A percentile compares a stretch with the other conserved stretches of the same genome.
Conservation (phyloP, 176 grass and related monocot genomes). For the Avena sativa region DNA sequence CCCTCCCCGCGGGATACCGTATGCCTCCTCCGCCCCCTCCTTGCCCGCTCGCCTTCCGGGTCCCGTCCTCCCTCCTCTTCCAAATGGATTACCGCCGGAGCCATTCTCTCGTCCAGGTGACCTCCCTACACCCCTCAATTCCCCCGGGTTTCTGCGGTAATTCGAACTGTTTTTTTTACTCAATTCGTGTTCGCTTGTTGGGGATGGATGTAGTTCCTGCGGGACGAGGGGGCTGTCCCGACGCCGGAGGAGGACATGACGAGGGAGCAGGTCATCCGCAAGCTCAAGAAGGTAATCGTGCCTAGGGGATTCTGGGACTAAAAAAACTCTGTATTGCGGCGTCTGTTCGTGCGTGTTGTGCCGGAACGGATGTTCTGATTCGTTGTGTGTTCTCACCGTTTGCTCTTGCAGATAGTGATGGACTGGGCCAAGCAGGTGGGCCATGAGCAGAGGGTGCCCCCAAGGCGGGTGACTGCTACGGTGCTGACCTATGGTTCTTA, state of each 20-base stretch:
- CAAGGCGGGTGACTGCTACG: constrained; percentile 34
- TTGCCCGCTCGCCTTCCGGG: constrained; percentile 14
- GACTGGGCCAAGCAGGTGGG: constrained; percentile 63
- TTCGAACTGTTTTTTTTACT: not conserved
- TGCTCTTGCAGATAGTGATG: constrained; percentile 60
- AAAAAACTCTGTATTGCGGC: not conserved
- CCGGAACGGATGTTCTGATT: not conserved
- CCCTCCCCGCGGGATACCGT: not conserved
- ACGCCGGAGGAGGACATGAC: constrained; percentile 55
- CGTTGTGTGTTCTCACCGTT: not conserved
- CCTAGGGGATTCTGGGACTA: not conserved
- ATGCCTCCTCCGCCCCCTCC: not conserved
- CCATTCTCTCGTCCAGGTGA: constrained; percentile 55
- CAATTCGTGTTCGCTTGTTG: not conserved
- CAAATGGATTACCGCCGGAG: constrained; percentile 51
- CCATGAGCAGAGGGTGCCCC: constrained; percentile 42
- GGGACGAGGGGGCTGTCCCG: constrained; percentile 49
- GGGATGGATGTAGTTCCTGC: constrained; percentile 33
- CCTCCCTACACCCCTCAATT: not conserved
- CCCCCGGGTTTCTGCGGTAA: not conserved
- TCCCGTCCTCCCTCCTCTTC: constrained; percentile 34
- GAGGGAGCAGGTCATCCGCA: constrained; percentile 59
- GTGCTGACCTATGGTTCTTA: constrained; percentile 78
- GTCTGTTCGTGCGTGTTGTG: not conserved
- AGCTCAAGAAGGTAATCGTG: constrained; percentile 59